These are phyloP conservation scores for Phytopythium helicoides DNA, from an alignment of 352 stramenopile genomes.

Conservation along the genomic window DNA sequence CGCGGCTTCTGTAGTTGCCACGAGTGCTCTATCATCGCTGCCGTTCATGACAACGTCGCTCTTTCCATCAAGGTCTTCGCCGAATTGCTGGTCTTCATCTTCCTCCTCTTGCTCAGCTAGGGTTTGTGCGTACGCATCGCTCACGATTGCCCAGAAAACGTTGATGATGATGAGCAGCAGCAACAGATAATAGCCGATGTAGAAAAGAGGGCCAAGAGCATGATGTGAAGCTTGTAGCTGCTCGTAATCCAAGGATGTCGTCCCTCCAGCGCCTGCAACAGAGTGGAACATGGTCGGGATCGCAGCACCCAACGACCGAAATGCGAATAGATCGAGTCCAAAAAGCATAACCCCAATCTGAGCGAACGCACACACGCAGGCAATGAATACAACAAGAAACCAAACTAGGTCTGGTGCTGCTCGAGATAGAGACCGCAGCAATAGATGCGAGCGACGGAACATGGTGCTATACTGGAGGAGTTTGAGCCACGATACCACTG, in stretches of 20 bases:
- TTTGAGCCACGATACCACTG: constrained; percentile 56
- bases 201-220: constrained; percentile 62
- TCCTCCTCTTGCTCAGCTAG: constrained; percentile 65
- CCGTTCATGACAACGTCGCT: not conserved
- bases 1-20: constrained; percentile 21
- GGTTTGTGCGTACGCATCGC: constrained; percentile 73
- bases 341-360: constrained; percentile 70
- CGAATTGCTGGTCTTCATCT: constrained; percentile 28
- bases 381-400: constrained; percentile 57
- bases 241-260: constrained; percentile 37
- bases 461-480: constrained; percentile 74
- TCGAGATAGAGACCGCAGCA: constrained; percentile 48
- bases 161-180: constrained; percentile 71
- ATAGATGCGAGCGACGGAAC: constrained; percentile 53
- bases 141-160: constrained; percentile 72
- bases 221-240: constrained; percentile 38
- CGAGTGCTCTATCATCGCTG: constrained; percentile 15
- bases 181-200: constrained; percentile 68
- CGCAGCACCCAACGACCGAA: constrained; percentile 46
- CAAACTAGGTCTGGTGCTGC: constrained; percentile 54
- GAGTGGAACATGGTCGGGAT: constrained; percentile 63
- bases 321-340: constrained; percentile 43
- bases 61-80: constrained; percentile 10
- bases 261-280: constrained; percentile 33
- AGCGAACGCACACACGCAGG: constrained; percentile 58